A percentile compares a stretch with the other conserved stretches of the same genome.
Conservation (phyloP, 73 alveolate species). For the Paramecium sonneborni region DNA sequence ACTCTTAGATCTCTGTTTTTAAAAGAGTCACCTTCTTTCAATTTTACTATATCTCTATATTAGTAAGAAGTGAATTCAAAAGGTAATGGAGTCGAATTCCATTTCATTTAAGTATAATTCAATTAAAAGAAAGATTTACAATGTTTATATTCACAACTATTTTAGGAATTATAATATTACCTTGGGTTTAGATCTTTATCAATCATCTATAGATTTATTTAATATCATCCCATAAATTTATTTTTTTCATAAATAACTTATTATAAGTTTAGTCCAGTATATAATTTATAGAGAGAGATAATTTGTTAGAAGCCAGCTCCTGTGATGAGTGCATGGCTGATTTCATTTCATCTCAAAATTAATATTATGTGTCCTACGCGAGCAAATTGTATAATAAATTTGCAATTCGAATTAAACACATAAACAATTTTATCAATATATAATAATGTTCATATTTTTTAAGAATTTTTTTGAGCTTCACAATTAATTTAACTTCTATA, state of each 20-base stretch:
- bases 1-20: background rate
- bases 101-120: background rate
- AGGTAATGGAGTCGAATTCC: background rate
- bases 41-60: background rate
- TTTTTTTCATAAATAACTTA: background rate
- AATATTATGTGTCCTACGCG: conserved; percentile 23
- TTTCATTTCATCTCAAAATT: background rate
- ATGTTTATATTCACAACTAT: background rate
- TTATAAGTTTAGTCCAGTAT: background rate
- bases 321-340: conserved; percentile 42
- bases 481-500: background rate
- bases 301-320: background rate
- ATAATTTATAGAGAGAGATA: background rate
- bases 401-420: conserved; percentile 41
- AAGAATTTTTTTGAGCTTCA: background rate
- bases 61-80: background rate
- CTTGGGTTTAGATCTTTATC: background rate
- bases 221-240: conserved; percentile 9
- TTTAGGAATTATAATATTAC: background rate
- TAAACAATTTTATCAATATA: background rate
- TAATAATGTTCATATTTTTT: background rate
- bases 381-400: background rate
- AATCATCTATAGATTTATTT: background rate
- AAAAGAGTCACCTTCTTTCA: background rate
- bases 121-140: background rate